Evolutionary conservation across 116 monocot genomes (phyloP).

Genomic region (Zostera marina): DNA sequence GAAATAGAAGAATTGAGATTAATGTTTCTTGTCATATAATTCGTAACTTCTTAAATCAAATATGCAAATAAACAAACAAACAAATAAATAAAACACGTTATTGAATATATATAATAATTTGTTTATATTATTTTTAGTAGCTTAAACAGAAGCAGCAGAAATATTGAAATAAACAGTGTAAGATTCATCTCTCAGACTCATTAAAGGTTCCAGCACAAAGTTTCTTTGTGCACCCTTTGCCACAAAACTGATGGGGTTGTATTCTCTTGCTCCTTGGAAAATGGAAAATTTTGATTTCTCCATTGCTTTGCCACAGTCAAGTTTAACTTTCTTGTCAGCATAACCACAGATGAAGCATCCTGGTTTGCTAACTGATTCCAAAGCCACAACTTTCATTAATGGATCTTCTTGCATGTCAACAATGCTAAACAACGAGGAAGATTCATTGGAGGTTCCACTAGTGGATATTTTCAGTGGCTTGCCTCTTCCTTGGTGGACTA

Average conservation of each 20-base stretch:
- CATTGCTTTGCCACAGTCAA: slow-evolving; percentile 12
- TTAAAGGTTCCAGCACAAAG: slow-evolving; percentile 67
- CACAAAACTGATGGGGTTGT: slow-evolving; percentile 62
- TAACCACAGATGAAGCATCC: slow-evolving; percentile 43
- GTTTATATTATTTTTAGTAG: not conserved
- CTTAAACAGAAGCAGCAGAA: not conserved
- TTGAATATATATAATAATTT: not conserved
- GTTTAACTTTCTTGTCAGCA: slow-evolving; percentile 8
- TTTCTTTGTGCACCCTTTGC: slow-evolving; percentile 45
- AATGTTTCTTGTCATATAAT: no score
- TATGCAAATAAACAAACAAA: no score
- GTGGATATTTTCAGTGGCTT: slow-evolving; percentile 7
- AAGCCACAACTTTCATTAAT: slow-evolving; percentile 16
- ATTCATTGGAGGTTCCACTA: not conserved
- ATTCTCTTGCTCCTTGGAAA: slow-evolving; percentile 18
- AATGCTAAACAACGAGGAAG: slow-evolving; percentile 21
- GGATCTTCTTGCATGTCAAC: slow-evolving; percentile 39
- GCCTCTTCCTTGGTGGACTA: slow-evolving; percentile 9
- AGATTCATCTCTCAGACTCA: slow-evolving; percentile 66
- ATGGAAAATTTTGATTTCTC: slow-evolving; percentile 31
- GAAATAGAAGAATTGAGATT: not conserved
- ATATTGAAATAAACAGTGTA: slow-evolving; percentile 76
- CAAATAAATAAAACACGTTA: no score
- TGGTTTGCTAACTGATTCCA: slow-evolving; percentile 27
- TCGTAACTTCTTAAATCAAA: no score